A percentile compares a stretch with the other conserved stretches of the same genome.
phyloP scores from a whole-genome alignment of 1,139 yeast genomes.

The Casaregolazyma lundiana region DNA sequence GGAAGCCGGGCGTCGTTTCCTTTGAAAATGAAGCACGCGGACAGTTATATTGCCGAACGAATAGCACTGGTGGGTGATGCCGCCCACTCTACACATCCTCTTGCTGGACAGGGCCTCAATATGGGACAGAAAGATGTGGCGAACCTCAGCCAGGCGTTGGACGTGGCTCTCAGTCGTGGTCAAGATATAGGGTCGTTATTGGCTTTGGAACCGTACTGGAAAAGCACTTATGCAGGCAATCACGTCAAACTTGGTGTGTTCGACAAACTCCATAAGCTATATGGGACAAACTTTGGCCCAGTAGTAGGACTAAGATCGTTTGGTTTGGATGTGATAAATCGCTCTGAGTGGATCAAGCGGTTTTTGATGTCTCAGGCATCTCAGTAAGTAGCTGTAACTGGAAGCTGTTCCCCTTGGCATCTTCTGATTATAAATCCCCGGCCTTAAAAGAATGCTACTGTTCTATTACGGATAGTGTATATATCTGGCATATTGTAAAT shows the following conservation, averaged over 20 bases:
- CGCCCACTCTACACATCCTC: slow-evolving; percentile 95
- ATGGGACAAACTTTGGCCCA: slow-evolving; percentile 69
- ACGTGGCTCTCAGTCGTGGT: slow-evolving; percentile 68
- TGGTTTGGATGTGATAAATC: slow-evolving; percentile 69
- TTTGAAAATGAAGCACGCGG: slow-evolving; percentile 82
- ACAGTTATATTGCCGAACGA: slow-evolving; percentile 75
- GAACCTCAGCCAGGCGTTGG: slow-evolving; percentile 62
- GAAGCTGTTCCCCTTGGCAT: neutral
- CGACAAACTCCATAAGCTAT: slow-evolving; percentile 86
- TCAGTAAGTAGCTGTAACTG: slow-evolving; percentile 12
- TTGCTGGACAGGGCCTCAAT: slow-evolving; percentile 96
- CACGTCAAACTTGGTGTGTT: slow-evolving; percentile 81
- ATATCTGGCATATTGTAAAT: too few relatives aligned
- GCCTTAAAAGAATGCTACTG: too few relatives aligned
- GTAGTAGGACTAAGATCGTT: slow-evolving; percentile 68
- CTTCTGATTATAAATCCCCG: too few relatives aligned
- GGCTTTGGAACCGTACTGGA: slow-evolving; percentile 81
- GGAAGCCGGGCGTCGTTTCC: slow-evolving; percentile 86
- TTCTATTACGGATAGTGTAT: too few relatives aligned
- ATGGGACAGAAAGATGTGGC: slow-evolving; percentile 97
- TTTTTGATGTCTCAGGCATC: slow-evolving; percentile 49
- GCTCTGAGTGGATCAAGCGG: slow-evolving; percentile 57
- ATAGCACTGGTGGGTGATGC: slow-evolving; percentile 96
- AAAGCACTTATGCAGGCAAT: slow-evolving; percentile 73
- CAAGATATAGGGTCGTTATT: slow-evolving; percentile 82